A percentile compares a stretch with the other conserved stretches of the same genome.
Evolutionary conservation across 2,329 filamentous ascomycete genomes (phyloP).

Genomic region (Fusarium compactum): DNA sequence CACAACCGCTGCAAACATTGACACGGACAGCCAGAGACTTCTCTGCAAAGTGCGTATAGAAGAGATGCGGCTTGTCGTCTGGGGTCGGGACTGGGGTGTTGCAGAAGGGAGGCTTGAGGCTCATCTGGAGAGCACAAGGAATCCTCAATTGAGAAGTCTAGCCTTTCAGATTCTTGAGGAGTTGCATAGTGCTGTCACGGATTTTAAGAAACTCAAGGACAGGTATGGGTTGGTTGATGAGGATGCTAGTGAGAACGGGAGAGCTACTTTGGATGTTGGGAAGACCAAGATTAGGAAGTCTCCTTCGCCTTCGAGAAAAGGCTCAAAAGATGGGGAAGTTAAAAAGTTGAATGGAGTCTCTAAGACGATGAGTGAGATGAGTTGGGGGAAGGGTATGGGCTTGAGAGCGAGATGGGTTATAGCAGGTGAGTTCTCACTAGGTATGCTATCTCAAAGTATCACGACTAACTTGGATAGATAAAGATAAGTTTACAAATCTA

Average conservation of each 20-base stretch:
- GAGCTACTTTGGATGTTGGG: constrained; percentile 21
- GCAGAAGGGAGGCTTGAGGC: constrained; percentile 59
- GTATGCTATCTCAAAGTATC: neutral
- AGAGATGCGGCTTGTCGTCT: constrained; percentile 62
- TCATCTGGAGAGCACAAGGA: constrained; percentile 54
- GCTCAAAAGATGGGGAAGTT: constrained; percentile 41
- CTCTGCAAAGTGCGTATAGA: constrained; percentile 63
- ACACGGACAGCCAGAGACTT: constrained; percentile 57
- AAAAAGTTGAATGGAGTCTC: constrained; percentile 31
- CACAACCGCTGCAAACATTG: constrained; percentile 57
- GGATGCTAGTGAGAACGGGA: neutral
- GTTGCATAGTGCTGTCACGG: constrained; percentile 59
- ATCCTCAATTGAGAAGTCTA: constrained; percentile 54
- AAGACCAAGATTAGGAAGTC: constrained; percentile 30
- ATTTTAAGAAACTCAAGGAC: constrained; percentile 57
- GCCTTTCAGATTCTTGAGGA: constrained; percentile 58
- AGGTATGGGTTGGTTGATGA: constrained; percentile 57
- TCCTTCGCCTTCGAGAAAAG: constrained; percentile 42
- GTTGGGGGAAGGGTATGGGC: constrained; percentile 52
- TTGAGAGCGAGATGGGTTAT: constrained; percentile 60
- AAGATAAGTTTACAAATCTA: constrained; percentile 58
- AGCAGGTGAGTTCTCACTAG: constrained; percentile 48
- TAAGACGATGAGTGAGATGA: constrained; percentile 44
- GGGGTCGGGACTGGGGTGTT: constrained; percentile 63
- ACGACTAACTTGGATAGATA: constrained; percentile 49